Base-by-base conservation (phyloP, 2,329 filamentous ascomycete genomes). In the Pyrenochaeta sp. region DNA sequence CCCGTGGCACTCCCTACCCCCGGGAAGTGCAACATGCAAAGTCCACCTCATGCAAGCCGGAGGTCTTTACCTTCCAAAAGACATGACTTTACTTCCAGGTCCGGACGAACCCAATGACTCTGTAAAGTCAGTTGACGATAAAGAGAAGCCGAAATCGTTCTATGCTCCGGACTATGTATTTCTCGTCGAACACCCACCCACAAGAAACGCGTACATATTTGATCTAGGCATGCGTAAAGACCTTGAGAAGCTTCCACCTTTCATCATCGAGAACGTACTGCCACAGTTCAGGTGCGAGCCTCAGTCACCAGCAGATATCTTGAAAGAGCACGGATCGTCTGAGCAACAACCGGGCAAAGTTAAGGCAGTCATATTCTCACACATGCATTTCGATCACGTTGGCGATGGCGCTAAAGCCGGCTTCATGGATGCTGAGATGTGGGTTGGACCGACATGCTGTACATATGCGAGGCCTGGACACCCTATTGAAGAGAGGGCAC, bases 191-290 rank as follows among this genome's bases (percentile, higher is more conserved):
- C 72, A 75, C 50, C 54, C 50, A 0, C 53, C 75, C 65, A 57
- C 73, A 51, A 19, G 68, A 59, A 72, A 75, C 54, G 68, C 76
- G 82, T 56, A 77, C 62, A 58, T 87, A 56, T 87, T 86, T 69
- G 85, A 87, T 60, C 78, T 87, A 1, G 84, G 85, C 7, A 77
- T 86, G 48, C 81, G 83, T 22, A 78, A 79, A 43, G 78, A 83
- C 27, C 65, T 81, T 1, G 66, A 74, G 25, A 73, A 73, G 36
- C 44, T 77, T 60, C 54, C 86, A 81, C 71, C 77, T 72, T 5
- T 66, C 63, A 24, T 74, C 66, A 9, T 76, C 78, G 59, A 82
- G 77, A 58, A 73, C 64, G 28, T 82, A 79, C 60, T 78, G 78
- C 58, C 73, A 65, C 32, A 68, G 63, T 65, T 80, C 80, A 44